These are phyloP conservation scores for Lecanicillium sp. DNA, from an alignment of 2,329 filamentous ascomycete genomes.

Conservation along the genomic window DNA sequence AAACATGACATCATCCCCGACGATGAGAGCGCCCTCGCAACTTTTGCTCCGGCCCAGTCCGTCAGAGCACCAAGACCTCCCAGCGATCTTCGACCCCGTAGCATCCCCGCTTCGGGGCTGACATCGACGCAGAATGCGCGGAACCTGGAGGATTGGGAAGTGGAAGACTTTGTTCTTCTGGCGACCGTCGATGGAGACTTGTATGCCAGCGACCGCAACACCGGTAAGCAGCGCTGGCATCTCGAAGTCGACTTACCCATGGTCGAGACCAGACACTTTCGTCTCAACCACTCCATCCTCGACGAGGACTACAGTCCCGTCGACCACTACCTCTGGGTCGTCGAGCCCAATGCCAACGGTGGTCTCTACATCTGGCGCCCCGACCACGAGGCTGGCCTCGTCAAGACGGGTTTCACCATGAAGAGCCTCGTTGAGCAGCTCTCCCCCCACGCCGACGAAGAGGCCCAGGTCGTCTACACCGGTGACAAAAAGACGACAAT, in stretches of 20 bases:
- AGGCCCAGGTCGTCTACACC: slow-evolving; percentile 78
- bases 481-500: slow-evolving; percentile 87
- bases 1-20: slow-evolving; percentile 33
- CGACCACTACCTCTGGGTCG: slow-evolving; percentile 89
- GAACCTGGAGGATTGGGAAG: slow-evolving; percentile 98
- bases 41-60: slow-evolving; percentile 93
- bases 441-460: slow-evolving; percentile 67
- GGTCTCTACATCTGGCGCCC: slow-evolving; percentile 82
- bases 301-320: slow-evolving; percentile 58
- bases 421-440: slow-evolving; percentile 83
- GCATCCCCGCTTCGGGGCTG: slow-evolving; percentile 56
- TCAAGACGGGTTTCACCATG: slow-evolving; percentile 66
- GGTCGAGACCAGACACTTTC: slow-evolving; percentile 82
- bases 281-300: slow-evolving; percentile 57
- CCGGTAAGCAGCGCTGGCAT: slow-evolving; percentile 79
- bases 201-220: slow-evolving; percentile 83
- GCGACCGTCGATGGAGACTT: slow-evolving; percentile 98
- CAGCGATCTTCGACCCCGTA: slow-evolving; percentile 51
- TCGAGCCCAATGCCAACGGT: slow-evolving; percentile 85
- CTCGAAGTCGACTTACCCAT: slow-evolving; percentile 79
- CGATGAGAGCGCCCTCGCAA: slow-evolving; percentile 93
- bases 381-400: slow-evolving; percentile 49
- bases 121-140: slow-evolving; percentile 88
- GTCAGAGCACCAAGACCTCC: slow-evolving; percentile 84
- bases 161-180: slow-evolving; percentile 99